Evolutionary conservation across 805 yeast genomes (phyloP).

Genomic region (Kuraishia ogatae): DNA sequence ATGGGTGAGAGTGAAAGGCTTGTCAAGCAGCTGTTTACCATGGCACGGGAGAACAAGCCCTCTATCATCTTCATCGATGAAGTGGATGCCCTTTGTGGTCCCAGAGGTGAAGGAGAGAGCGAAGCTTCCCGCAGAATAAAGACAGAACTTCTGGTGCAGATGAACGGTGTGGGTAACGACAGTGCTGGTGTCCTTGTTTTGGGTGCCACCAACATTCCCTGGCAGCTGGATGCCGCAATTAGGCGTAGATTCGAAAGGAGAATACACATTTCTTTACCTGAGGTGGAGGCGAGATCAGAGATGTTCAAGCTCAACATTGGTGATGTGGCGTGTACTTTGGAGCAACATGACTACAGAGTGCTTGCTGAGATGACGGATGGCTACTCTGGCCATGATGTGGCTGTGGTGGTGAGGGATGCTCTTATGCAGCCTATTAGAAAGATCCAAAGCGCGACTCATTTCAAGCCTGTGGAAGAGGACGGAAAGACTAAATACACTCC

Average conservation of each 20-base stretch:
- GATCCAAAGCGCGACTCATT: conserved; percentile 94
- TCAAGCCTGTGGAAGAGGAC: conserved; percentile 47
- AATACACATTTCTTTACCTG: conserved; percentile 93
- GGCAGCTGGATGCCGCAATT: conserved; percentile 97
- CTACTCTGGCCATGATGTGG: conserved; percentile 94
- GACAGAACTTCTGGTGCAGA: conserved; percentile 91
- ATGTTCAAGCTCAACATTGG: conserved; percentile 96
- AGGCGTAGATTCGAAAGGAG: conserved; percentile 94
- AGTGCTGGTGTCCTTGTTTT: conserved; percentile 85
- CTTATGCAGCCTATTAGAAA: conserved; percentile 96
- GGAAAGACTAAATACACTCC: conserved; percentile 58
- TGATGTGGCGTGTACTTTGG: conserved; percentile 73
- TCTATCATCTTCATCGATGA: conserved; percentile 95
- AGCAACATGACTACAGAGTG: conserved; percentile 62
- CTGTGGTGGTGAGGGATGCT: conserved; percentile 95
- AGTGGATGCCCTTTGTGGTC: conserved; percentile 96
- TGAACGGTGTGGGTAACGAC: conserved; percentile 99
- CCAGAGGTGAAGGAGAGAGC: conserved; percentile 95
- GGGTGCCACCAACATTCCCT: conserved; percentile 97
- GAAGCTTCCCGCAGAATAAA: conserved; percentile 95
- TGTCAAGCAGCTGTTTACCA: conserved; percentile 86
- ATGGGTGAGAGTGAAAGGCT: conserved; percentile 98
- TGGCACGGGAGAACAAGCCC: conserved; percentile 96
- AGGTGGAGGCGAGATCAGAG: conserved; percentile 79
- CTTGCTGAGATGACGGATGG: conserved; percentile 95